Evolutionary conservation across 495 filamentous ascomycete genomes (phyloP), one percentile per base, ranked within the genome.

Genomic region (Rostrohypoxylon terebratum): DNA sequence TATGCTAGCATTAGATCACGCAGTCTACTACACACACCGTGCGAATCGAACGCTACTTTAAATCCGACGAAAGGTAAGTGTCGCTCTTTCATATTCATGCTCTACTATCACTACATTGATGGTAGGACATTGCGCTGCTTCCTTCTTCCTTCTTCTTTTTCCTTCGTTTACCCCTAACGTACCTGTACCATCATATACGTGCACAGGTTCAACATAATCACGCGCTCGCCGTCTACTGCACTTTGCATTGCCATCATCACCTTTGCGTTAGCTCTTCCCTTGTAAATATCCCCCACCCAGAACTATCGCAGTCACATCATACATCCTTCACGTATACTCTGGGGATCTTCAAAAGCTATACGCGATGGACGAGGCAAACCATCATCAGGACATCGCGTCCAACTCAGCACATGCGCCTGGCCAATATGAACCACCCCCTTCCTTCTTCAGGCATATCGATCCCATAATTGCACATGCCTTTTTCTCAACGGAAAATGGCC

Each of bases 401-500:
- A 28, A 4, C 6, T 28, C 28, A 28, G 28, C 6, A 3, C 28
- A 3, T 28, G 6, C 2, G 28, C 28, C 28, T 5, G 28, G 62
- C 9, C n/a, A 40, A 7, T 58, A 57, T 2, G 68, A 75, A 40
- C 75, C 75, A 0, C 59, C 66, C 0, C 16, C 74, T 0, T 28
- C 34, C 0, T 78, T 82, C 63, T 86, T 81, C 68, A 73, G 48
- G 53, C 51, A 76, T 0, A 47, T 79, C 9, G 13, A 61, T 28
- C 78, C 79, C 0, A 1, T 20, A 0, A 50, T 67, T 3, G 66
- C 76, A 2, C 38, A 55, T 9, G 81, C 80, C 38, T 63, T 75
- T 14, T 82, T 83, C 69, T 85, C 83, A 0, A 77, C 78, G 11
- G 42, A 68, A 1, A 66, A 63, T 31, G 76, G 79, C 54, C 69